Base-by-base conservation (phyloP, 2,329 filamentous ascomycete genomes). In the Coniochaeta sp. region DNA sequence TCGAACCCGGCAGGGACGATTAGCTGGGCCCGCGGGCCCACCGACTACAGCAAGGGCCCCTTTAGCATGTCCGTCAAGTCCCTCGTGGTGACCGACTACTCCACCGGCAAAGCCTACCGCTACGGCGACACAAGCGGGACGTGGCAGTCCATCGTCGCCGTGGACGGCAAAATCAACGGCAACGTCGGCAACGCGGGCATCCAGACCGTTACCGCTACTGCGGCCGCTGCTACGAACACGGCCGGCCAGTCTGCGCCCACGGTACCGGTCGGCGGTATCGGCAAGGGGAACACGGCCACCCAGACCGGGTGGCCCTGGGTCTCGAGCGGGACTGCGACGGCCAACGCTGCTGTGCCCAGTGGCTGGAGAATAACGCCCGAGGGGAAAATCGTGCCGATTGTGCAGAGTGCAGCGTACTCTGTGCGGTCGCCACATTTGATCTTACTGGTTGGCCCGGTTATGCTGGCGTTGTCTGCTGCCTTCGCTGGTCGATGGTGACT, bases 41-140 rank as follows among this genome's bases (percentile, higher is more conserved):
- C 91, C 57, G 86, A 97, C 76, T 99, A 95, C 77, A 81, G 82
- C 61, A 70, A 87, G 64, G 93, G 90, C 0, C 95, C 95, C 1
- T 99, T 89, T 77, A 86, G 81, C 64, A 98, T 98, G 93, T 77
- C 84, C 59, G 87, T 98, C 70, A 84, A 89, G 73, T 89, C 83
- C 33, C 75, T 97, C 66, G 79, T 82, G 59, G 84, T 96, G 47
- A 88, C 87, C 58, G 95, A 99, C 77, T 99, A 98, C 78, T 97
- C 93, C 24, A 97, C 93, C 1, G 95, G 95, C 59, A 88, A 83
- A 19, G 79, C 89, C 64, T 99, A 99, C 79, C 80, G 78, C 61
- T 99, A 98, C 77, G 84, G 84, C 65, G 90, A 95, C 72, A 84
- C 81, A 40, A 88, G 83, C 56, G 95, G 95, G 56, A 83, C 80